Evolutionary conservation across 805 yeast species (phyloP).

Genomic region (Metschnikowia similis): DNA sequence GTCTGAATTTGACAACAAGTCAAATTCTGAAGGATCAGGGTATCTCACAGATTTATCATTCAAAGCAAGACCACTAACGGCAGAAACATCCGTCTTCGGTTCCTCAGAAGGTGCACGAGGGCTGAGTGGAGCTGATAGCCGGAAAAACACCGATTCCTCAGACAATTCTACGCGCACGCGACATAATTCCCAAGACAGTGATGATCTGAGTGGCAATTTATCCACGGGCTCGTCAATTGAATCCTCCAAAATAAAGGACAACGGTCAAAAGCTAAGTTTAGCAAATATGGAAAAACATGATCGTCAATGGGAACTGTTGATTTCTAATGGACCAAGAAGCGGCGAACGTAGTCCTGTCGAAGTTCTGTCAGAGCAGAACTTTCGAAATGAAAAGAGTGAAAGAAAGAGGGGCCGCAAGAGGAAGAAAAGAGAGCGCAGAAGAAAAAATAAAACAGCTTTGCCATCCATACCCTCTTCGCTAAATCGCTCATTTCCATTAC

Average conservation of each 20-base stretch:
- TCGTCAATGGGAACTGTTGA: slow-evolving; percentile 14
- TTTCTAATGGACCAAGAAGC: not conserved
- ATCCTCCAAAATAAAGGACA: not conserved
- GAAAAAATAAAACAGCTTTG: slow-evolving; percentile 4
- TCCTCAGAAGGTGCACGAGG: slow-evolving; percentile 7
- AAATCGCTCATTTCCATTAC: slow-evolving; percentile 17
- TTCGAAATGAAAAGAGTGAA: not conserved
- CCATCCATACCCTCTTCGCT: slow-evolving; percentile 14
- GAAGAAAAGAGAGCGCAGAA: slow-evolving; percentile 1
- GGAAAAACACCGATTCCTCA: not conserved
- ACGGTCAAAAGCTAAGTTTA: slow-evolving; percentile 12
- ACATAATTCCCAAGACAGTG: slow-evolving; percentile 1
- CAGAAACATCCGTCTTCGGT: slow-evolving; percentile 8
- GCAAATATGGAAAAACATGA: slow-evolving; percentile 20
- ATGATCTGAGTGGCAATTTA: not conserved
- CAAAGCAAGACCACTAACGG: slow-evolving; percentile 10
- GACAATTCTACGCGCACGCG: not conserved
- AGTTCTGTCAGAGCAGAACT: not conserved
- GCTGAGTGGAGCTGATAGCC: slow-evolving; percentile 8
- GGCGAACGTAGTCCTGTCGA: not conserved
- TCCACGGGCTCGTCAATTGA: not conserved
- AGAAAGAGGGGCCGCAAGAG: not conserved
- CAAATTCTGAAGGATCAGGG: slow-evolving; percentile 13
- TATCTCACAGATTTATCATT: slow-evolving; percentile 14
- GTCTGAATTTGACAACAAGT: slow-evolving; percentile 11